Evolutionary conservation across 2,329 filamentous ascomycete species (phyloP).

Genomic region (Moelleriella libera): DNA sequence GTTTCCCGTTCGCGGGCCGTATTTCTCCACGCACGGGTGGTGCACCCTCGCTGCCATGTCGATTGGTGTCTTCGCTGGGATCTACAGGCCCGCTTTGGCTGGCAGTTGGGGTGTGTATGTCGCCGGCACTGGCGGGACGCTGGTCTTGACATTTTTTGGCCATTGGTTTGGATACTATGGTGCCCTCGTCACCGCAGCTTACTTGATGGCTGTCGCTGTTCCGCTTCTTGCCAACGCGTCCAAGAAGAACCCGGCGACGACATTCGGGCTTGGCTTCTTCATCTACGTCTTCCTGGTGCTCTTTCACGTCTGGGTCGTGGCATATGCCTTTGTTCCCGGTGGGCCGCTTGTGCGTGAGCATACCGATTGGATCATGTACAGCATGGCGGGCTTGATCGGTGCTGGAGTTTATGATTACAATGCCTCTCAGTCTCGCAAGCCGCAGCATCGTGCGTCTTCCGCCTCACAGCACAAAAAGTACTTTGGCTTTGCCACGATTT

Average conservation of each 20-base stretch:
- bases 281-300: conserved; percentile 88
- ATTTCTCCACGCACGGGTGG: conserved; percentile 80
- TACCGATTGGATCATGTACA: conserved; percentile 89
- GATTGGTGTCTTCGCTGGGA: conserved; percentile 59
- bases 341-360: conserved; percentile 84
- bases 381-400: conserved; percentile 73
- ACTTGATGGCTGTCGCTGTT: conserved; percentile 67
- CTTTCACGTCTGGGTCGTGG: conserved; percentile 98
- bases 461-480: conserved; percentile 35
- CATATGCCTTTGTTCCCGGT: conserved; percentile 94
- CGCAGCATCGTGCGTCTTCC: conserved; percentile 13
- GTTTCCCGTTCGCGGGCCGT: conserved; percentile 77
- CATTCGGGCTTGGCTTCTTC: conserved; percentile 81
- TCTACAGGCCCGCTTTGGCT: conserved; percentile 56
- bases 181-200: conserved; percentile 58
- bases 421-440: conserved; percentile 29
- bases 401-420: conserved; percentile 68
- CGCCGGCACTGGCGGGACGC: conserved; percentile 64
- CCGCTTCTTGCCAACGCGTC: conserved; percentile 64
- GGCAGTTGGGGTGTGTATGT: conserved; percentile 71
- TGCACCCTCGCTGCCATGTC: conserved; percentile 82
- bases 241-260: conserved; percentile 59
- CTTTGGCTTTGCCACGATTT: conserved; percentile 44
- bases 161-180: conserved; percentile 90
- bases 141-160: conserved; percentile 58